Evolutionary conservation across 441 rosid species (phyloP), one percentile per base, ranked within the genome.

Genomic region (Gossypium schwendimanii): DNA sequence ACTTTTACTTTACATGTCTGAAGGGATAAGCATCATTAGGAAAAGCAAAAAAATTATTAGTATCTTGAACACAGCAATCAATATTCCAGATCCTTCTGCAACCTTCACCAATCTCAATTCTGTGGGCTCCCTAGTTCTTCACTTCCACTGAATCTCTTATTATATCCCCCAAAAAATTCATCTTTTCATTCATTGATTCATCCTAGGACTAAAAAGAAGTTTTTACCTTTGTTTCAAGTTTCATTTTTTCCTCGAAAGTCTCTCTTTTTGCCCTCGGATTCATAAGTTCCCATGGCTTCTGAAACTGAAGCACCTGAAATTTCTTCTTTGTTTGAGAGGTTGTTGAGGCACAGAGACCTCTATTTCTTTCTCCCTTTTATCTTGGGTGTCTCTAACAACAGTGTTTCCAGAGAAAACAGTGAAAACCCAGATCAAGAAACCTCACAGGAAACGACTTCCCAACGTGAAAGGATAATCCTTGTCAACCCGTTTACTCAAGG

Each of bases 51-150:
- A 21, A 10, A 3, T 52, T n/a, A 7, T 24, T 45, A 5, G 0
- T 24, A 21, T 47, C 5, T 28, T 28, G 33, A 28, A 28, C 28
- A 39, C 21, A 64, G 10, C 15, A 36, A 57, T 23, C 44, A 45
- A 49, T 36, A 31, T 84, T 87, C 91, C 76, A 88, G 89, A 88
- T 87, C 82, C 58, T 87, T 89, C 89, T 63, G 80, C 84, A 66
- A 41, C 73, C 77, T 86, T 83, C 88, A 11, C 15, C 47, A 6
- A 18, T 69, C 49, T 69, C 36, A 6, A 23, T 39, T 69, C 74
- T 31, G 68, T 77, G 76, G 76, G 76, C 80, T 58, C 71, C 4
- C 66, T 2, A 18, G 7, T 11, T 57, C 7, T 31, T 28, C 26
- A 54, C 18, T 49, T 50, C 11, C 41, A 54, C 63, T 6, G 11